Evolutionary conservation across 2,329 filamentous ascomycete genomes (phyloP).

Genomic region (Furcasterigmium furcatum): DNA sequence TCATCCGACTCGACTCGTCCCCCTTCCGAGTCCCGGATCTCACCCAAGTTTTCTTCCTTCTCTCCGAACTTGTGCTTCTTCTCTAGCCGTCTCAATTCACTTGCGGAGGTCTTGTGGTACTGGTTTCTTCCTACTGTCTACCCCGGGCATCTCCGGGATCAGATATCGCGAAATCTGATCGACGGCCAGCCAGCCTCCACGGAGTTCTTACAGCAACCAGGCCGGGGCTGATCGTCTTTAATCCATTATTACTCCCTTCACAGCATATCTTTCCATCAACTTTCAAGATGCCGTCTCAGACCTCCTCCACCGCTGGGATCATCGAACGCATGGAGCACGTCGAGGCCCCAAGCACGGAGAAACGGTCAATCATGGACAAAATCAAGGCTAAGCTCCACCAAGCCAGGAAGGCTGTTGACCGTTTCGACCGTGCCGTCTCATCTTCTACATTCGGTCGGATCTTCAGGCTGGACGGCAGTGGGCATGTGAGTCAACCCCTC

Average conservation of each 20-base stretch:
- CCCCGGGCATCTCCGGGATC: not conserved
- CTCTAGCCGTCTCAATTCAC: constrained; percentile 1
- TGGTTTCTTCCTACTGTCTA: not conserved
- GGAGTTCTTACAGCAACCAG: no score
- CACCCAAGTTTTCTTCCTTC: constrained; percentile 6
- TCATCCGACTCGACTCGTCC: not conserved
- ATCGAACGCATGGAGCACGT: constrained; percentile 11
- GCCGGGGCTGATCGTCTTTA: no score
- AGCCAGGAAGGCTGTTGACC: constrained; percentile 30
- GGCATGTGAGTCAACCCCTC: constrained; percentile 67
- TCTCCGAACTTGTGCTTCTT: constrained; percentile 3
- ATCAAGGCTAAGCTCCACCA: constrained; percentile 22
- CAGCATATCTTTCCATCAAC: no score
- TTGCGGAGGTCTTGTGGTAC: not conserved
- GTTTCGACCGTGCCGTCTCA: constrained; percentile 30
- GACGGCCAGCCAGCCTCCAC: no score
- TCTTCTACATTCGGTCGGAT: constrained; percentile 50
- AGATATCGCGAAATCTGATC: no score
- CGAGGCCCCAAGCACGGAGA: constrained; percentile 2
- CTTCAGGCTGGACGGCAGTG: constrained; percentile 65
- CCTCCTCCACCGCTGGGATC: not conserved
- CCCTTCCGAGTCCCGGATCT: constrained; percentile 6
- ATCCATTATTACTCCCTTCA: no score
- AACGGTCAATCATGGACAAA: constrained; percentile 10
- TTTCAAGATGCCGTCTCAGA: no score